A percentile compares a stretch with the other conserved stretches of the same genome.
phyloP scores from a whole-genome alignment of 306 rosid genomes.

The Carpinus fangiana region DNA sequence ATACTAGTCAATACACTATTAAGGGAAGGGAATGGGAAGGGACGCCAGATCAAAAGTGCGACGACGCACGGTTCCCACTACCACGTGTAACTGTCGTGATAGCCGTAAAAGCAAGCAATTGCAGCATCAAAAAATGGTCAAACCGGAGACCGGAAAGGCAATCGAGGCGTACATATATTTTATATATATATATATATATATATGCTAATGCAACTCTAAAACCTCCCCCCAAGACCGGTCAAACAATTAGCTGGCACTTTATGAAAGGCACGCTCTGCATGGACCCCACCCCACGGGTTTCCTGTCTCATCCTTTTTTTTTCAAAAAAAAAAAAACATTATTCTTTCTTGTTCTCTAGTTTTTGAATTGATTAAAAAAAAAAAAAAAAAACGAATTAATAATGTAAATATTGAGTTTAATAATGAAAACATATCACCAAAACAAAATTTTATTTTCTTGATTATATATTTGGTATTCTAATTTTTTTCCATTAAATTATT shows the following conservation, averaged over 20 bases:
- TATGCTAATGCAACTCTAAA: slow-evolving; percentile 3
- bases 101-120: slow-evolving; percentile 18
- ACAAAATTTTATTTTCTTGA: too few relatives aligned
- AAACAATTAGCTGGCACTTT: slow-evolving; percentile 36
- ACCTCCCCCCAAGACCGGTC: slow-evolving; percentile 21
- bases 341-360: background rate
- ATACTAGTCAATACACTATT: too few relatives aligned
- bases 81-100: slow-evolving; percentile 23
- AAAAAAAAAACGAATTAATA: background rate
- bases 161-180: slow-evolving; percentile 7
- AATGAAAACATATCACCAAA: too few relatives aligned
- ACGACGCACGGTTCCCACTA: slow-evolving; percentile 32
- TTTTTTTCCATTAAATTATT: too few relatives aligned
- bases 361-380: too few relatives aligned
- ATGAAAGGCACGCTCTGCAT: slow-evolving; percentile 35
- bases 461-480: too few relatives aligned
- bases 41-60: slow-evolving; percentile 20
- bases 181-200: background rate
- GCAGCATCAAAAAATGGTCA: slow-evolving; percentile 33
- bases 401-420: background rate
- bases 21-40: too few relatives aligned
- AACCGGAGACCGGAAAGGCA: slow-evolving; percentile 34
- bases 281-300: slow-evolving; percentile 41
- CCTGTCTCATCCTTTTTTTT: background rate
- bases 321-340: background rate